Evolutionary conservation across 306 rosid genomes (phyloP).

Genomic region (Erythrophleum fordii): DNA sequence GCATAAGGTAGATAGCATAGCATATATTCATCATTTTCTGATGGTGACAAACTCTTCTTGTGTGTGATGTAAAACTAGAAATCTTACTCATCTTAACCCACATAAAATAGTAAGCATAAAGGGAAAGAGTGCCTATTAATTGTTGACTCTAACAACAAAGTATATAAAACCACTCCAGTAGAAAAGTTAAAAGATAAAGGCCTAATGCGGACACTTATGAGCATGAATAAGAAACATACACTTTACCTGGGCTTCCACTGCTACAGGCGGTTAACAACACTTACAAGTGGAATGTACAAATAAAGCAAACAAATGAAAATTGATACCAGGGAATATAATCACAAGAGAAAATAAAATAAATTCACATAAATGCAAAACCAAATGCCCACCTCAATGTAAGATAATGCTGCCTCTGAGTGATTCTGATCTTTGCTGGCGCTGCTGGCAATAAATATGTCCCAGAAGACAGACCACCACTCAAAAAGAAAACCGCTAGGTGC

Average conservation of each 20-base stretch:
- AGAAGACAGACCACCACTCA: constrained; percentile 86
- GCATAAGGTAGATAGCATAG: background rate
- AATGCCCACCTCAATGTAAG: constrained; percentile 59
- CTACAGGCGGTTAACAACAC: constrained; percentile 8
- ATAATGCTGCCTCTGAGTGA: constrained; percentile 69
- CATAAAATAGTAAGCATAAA: background rate
- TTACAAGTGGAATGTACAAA: background rate
- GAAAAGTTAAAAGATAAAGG: constrained; percentile 2
- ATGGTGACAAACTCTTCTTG: constrained; percentile 3
- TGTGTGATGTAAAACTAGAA: background rate
- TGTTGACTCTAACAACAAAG: background rate
- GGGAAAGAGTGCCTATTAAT: background rate
- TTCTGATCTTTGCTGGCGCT: constrained; percentile 59
- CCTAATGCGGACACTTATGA: constrained; percentile 7
- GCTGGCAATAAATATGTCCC: constrained; percentile 56
- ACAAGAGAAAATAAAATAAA: background rate
- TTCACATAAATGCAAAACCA: background rate
- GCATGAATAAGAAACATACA: background rate
- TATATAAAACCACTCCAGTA: background rate
- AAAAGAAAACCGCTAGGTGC: constrained; percentile 82
- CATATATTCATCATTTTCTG: constrained; percentile 25
- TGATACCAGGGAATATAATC: constrained; percentile 13
- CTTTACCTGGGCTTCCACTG: constrained; percentile 16
- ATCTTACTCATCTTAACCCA: background rate
- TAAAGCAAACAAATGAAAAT: background rate